phyloP scores from a whole-genome alignment of 1,284 basidiomycete species.

The Heterobasidion irregulare region DNA sequence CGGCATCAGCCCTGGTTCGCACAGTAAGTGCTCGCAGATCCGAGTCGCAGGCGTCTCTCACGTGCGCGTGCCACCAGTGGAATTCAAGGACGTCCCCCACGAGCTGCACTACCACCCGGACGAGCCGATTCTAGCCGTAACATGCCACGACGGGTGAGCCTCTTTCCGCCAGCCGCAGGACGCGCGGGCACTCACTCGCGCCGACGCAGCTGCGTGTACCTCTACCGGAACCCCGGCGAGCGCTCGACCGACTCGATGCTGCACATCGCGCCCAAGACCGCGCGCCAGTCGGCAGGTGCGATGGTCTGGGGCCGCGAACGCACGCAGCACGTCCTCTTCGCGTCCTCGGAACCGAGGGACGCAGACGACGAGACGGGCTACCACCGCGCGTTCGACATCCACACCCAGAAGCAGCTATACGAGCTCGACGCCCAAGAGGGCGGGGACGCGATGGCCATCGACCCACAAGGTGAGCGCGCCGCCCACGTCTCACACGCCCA shows the following conservation, averaged over 20 bases:
- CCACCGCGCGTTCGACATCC: conserved; percentile 44
- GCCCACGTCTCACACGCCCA: not conserved
- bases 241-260: conserved; percentile 11
- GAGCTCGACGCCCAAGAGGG: conserved; percentile 37
- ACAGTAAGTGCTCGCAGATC: not conserved
- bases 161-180: not conserved
- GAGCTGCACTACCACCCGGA: conserved; percentile 7
- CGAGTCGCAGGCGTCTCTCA: too few species aligned
- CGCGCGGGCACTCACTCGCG: not conserved
- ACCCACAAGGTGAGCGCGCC: conserved; percentile 30
- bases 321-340: conserved; percentile 37
- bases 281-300: conserved; percentile 31
- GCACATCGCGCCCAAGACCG: not conserved
- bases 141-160: conserved; percentile 9
- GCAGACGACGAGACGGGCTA: conserved; percentile 25
- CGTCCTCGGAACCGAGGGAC: conserved; percentile 45
- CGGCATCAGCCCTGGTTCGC: not conserved
- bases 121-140: conserved; percentile 8
- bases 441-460: conserved; percentile 44
- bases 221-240: conserved; percentile 1
- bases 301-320: conserved; percentile 45
- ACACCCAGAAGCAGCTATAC: conserved; percentile 17
- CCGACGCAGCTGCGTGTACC: conserved; percentile 5
- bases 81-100: conserved; percentile 7
- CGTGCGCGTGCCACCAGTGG: not conserved